Percentiles rank a stretch among this genome's conserved stretches.
Conservation (phyloP, 352 stramenopile species). For the Lagenidium giganteum region DNA sequence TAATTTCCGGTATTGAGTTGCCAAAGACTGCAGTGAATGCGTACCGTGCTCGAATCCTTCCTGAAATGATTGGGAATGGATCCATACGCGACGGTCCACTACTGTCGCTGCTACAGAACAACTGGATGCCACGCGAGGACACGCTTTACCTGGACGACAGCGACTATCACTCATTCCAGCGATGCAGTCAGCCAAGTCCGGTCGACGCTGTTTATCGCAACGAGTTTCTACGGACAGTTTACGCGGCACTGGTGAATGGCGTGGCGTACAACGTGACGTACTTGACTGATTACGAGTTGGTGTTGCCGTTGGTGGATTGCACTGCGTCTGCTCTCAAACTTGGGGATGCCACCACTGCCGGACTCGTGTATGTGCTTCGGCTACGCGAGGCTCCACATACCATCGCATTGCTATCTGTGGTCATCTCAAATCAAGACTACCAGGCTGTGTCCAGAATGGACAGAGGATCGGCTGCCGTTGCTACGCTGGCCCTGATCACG, state of each 20-base stretch:
- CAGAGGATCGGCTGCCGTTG: conserved; percentile 4
- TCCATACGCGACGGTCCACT: conserved; percentile 3
- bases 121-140: conserved; percentile 22
- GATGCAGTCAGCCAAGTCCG: conserved; percentile 5
- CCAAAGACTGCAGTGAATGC: too few species aligned
- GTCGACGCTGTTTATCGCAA: conserved; percentile 21
- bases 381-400: not conserved
- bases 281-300: conserved; percentile 25
- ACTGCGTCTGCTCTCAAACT: conserved; percentile 10
- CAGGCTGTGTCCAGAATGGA: not conserved
- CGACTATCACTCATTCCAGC: conserved; percentile 3
- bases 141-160: conserved; percentile 27
- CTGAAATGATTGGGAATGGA: conserved; percentile 2
- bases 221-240: conserved; percentile 23
- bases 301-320: conserved; percentile 18
- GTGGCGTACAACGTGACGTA: conserved; percentile 31
- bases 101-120: conserved; percentile 1
- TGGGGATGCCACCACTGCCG: conserved; percentile 1
- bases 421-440: conserved; percentile 12
- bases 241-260: conserved; percentile 13
- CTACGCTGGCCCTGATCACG: conserved; percentile 2
- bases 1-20: too few species aligned
- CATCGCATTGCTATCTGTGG: conserved; percentile 3
- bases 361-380: conserved; percentile 4
- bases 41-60: too few species aligned